These are phyloP conservation scores for Alternaria alternata DNA, from an alignment of 2,329 filamentous ascomycete genomes.

Conservation along the genomic window DNA sequence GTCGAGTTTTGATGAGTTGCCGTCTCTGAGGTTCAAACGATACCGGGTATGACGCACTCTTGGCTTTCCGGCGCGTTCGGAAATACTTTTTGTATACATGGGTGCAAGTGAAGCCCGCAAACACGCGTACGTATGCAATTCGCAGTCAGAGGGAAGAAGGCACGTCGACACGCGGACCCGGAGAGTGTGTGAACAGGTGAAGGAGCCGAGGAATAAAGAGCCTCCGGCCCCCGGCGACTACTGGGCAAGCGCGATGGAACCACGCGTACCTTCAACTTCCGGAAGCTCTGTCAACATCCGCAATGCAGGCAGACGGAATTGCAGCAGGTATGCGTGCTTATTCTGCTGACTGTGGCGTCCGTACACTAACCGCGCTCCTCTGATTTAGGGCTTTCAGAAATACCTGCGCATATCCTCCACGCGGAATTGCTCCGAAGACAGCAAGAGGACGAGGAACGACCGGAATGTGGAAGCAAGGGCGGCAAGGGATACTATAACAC, in stretches of 20 bases:
- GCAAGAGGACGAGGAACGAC: slow-evolving; percentile 51
- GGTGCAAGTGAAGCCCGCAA: slow-evolving; percentile 5
- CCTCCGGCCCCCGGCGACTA: slow-evolving; percentile 23
- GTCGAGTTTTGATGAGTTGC: not conserved
- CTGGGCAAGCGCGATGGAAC: slow-evolving; percentile 17
- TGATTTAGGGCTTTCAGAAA: slow-evolving; percentile 39
- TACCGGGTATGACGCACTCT: slow-evolving; percentile 14
- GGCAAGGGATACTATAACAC: slow-evolving; percentile 62
- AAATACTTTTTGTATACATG: not conserved
- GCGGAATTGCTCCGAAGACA: slow-evolving; percentile 61
- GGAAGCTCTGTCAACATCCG: slow-evolving; percentile 20
- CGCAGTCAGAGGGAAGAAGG: not conserved
- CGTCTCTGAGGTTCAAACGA: not conserved
- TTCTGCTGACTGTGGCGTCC: not conserved
- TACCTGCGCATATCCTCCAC: slow-evolving; percentile 56
- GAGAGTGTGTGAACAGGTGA: slow-evolving; percentile 1
- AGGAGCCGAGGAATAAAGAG: slow-evolving; percentile 30
- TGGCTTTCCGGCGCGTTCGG: slow-evolving; percentile 16
- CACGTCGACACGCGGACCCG: not conserved
- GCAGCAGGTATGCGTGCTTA: slow-evolving; percentile 25
- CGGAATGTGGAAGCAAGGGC: slow-evolving; percentile 62
- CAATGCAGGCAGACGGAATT: slow-evolving; percentile 28
- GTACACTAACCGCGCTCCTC: slow-evolving; percentile 23
- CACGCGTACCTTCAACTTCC: slow-evolving; percentile 12
- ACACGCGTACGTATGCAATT: not conserved